Evolutionary conservation across 768 basidiomycete species (phyloP).

Genomic region (Sporobolomyces roseus): DNA sequence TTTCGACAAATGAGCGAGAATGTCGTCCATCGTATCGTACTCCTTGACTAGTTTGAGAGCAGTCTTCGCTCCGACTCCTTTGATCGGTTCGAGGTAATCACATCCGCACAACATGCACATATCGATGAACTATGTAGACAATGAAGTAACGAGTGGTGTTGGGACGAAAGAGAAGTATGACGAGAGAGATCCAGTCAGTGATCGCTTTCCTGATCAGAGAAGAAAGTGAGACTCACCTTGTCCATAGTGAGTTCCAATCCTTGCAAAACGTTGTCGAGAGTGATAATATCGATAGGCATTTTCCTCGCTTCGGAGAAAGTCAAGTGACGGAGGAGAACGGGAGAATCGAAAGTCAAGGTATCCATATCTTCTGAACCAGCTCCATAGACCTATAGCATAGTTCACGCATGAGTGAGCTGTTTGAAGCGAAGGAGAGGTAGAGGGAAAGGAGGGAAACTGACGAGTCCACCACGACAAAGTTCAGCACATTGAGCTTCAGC

Average conservation of each 20-base stretch:
- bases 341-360: constrained; percentile 89
- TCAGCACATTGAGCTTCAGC: constrained; percentile 99
- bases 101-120: constrained; percentile 94
- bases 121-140: constrained; percentile 74
- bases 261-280: constrained; percentile 72
- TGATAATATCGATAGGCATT: constrained; percentile 88
- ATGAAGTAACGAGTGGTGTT: background rate
- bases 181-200: background rate
- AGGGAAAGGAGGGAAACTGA: constrained; percentile 43
- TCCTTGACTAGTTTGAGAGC: constrained; percentile 89
- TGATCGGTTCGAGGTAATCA: constrained; percentile 98
- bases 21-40: constrained; percentile 64
- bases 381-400: constrained; percentile 92
- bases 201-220: background rate
- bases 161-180: background rate
- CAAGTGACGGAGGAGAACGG: constrained; percentile 87
- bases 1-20: constrained; percentile 62
- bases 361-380: constrained; percentile 99
- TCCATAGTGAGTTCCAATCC: constrained; percentile 92
- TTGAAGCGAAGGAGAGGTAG: background rate
- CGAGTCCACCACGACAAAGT: constrained; percentile 92
- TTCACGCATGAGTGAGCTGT: background rate
- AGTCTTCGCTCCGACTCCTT: constrained; percentile 90
- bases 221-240: constrained; percentile 55
- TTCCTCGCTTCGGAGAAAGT: constrained; percentile 98